Percentiles rank a stretch among this genome's conserved stretches.
Conservation (phyloP, 768 basidiomycete genomes). For the Gymnopilus dilepis region DNA sequence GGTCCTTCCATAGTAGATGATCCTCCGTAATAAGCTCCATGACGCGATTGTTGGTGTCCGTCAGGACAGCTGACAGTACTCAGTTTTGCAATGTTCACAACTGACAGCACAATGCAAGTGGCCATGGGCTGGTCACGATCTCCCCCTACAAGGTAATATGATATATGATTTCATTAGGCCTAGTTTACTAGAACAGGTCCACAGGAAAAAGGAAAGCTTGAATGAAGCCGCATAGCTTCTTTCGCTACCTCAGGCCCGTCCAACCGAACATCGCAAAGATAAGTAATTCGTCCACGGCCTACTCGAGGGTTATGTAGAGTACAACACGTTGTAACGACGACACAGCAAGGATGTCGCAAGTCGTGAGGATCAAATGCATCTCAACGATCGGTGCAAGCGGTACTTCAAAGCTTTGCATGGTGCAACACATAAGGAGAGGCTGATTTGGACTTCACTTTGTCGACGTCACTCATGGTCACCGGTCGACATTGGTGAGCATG, state of each 20-base stretch:
- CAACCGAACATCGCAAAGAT: background rate
- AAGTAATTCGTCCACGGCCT: background rate
- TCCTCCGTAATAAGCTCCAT: background rate
- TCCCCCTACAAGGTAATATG: background rate
- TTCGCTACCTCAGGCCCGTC: background rate
- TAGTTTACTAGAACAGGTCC: background rate
- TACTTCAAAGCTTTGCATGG: slow-evolving; percentile 49
- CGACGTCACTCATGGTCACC: slow-evolving; percentile 65
- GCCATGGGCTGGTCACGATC: too few relatives aligned
- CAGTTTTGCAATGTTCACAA: too few relatives aligned
- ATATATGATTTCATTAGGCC: background rate
- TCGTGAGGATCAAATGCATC: background rate
- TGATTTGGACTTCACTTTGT: slow-evolving; percentile 77
- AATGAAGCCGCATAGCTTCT: background rate
- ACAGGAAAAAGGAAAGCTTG: background rate
- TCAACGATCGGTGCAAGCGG: background rate
- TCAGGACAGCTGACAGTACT: too few relatives aligned
- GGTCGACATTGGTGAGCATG: slow-evolving; percentile 72
- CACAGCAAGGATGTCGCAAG: background rate
- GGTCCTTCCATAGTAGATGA: background rate
- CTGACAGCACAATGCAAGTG: too few relatives aligned
- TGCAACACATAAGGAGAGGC: slow-evolving; percentile 55
- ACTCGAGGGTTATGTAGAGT: background rate
- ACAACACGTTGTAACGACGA: background rate
- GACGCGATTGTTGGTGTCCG: too few relatives aligned